Conservation (phyloP, 352 stramenopile genomes). For the Globisporangium irregulare region DNA sequence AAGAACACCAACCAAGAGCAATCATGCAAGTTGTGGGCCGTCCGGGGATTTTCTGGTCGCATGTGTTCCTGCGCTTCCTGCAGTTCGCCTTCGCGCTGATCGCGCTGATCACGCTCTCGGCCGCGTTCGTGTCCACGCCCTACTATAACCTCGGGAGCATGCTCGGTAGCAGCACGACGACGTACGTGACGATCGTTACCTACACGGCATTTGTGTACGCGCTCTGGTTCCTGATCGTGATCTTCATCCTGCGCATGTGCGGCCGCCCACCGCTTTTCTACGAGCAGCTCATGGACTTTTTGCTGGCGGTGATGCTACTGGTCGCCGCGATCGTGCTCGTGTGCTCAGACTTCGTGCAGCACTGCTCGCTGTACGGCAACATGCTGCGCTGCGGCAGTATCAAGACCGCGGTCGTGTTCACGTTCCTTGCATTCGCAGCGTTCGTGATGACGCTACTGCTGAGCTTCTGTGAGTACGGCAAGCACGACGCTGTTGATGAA, state of each 20-base stretch:
- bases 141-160: slow-evolving; percentile 76
- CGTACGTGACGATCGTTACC: slow-evolving; percentile 53
- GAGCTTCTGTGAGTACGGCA: slow-evolving; percentile 40
- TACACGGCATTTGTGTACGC: slow-evolving; percentile 69
- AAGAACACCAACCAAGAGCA: neutral
- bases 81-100: slow-evolving; percentile 56
- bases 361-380: slow-evolving; percentile 65
- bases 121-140: slow-evolving; percentile 52
- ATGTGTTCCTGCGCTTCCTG: slow-evolving; percentile 54
- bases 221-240: slow-evolving; percentile 47
- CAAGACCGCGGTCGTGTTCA: slow-evolving; percentile 59
- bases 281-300: slow-evolving; percentile 52
- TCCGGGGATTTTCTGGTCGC: slow-evolving; percentile 23
- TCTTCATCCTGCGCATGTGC: slow-evolving; percentile 42
- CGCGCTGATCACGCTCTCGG: slow-evolving; percentile 55
- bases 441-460: slow-evolving; percentile 50
- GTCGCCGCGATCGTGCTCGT: slow-evolving; percentile 68
- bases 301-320: slow-evolving; percentile 51
- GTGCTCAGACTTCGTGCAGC: slow-evolving; percentile 56
- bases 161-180: slow-evolving; percentile 55
- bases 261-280: slow-evolving; percentile 35
- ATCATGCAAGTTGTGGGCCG: neutral
- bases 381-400: slow-evolving; percentile 62
- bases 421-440: slow-evolving; percentile 53
- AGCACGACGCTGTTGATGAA: slow-evolving; percentile 2